phyloP scores from a whole-genome alignment of 2,329 filamentous ascomycete species.

The Dactylellina drechsleri region DNA sequence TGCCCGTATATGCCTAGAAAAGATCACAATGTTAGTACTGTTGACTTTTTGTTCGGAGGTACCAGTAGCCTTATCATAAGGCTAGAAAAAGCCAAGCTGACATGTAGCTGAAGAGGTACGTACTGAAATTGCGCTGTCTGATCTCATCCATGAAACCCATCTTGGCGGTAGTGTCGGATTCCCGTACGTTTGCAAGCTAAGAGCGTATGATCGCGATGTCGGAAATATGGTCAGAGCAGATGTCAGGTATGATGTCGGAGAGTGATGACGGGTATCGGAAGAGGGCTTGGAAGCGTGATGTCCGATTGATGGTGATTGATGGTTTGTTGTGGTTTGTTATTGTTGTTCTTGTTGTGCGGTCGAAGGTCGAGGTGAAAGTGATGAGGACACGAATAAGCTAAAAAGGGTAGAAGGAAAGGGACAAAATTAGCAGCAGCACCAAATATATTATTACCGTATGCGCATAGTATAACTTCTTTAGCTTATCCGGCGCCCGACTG shows the following conservation, averaged over 20 bases:
- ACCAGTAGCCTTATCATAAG: conserved; percentile 26
- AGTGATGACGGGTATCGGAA: conserved; percentile 1
- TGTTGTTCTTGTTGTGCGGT: conserved; percentile 11
- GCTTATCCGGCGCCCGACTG: conserved; percentile 52
- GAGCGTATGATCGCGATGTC: conserved; percentile 33
- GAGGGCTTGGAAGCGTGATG: conserved; percentile 4
- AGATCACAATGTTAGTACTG: conserved; percentile 51
- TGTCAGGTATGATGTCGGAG: background rate
- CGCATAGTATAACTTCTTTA: conserved; percentile 40
- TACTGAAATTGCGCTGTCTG: conserved; percentile 78
- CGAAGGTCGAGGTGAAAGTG: conserved; percentile 22
- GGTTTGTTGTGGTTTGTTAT: conserved; percentile 11
- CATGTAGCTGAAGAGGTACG: conserved; percentile 60
- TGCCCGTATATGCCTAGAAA: conserved; percentile 76
- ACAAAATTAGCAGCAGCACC: conserved; percentile 46
- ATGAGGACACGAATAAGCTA: conserved; percentile 55
- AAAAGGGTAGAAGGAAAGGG: conserved; percentile 8
- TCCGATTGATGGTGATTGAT: conserved; percentile 19
- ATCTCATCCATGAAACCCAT: conserved; percentile 78
- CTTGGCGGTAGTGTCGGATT: conserved; percentile 62
- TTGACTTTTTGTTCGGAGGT: conserved; percentile 20
- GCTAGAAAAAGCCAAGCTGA: conserved; percentile 17
- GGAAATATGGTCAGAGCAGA: background rate
- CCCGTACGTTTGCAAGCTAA: conserved; percentile 26
- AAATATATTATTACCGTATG: conserved; percentile 15